phyloP scores from a whole-genome alignment of 164 flowering plant species.

The Nymphaea thermarum region DNA sequence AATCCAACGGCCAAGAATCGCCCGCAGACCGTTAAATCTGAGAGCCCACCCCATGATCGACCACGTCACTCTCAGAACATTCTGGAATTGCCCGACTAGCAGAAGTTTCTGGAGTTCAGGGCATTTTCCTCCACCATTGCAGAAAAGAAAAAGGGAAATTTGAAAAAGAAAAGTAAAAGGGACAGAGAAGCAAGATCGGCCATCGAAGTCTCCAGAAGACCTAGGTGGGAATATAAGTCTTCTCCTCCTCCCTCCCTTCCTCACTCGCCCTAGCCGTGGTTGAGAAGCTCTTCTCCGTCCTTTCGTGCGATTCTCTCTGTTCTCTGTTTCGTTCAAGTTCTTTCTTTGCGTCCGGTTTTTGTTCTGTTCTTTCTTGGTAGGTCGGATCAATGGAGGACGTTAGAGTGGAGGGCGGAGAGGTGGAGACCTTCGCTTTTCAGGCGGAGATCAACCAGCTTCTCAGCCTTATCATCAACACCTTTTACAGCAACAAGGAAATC shows the following conservation, averaged over 20 bases:
- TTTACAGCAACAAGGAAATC: conserved; percentile 83
- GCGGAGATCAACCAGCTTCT: conserved; percentile 73
- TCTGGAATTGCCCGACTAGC: background rate
- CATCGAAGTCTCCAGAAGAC: conserved; percentile 1
- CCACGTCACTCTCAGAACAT: background rate
- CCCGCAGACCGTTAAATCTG: background rate
- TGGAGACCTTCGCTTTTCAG: conserved; percentile 57
- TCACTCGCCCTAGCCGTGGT: background rate
- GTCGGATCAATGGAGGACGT: conserved; percentile 8
- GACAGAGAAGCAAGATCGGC: background rate
- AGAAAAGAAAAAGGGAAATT: background rate
- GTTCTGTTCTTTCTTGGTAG: background rate
- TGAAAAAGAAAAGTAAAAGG: background rate
- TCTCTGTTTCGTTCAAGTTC: background rate
- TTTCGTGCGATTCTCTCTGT: background rate
- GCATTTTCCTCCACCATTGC: background rate
- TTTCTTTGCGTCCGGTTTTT: background rate
- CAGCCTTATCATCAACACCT: conserved; percentile 73
- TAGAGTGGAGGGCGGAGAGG: conserved; percentile 16
- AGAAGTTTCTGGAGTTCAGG: background rate
- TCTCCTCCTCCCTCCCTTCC: background rate
- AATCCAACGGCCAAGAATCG: background rate
- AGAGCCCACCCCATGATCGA: background rate
- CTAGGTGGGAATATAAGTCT: background rate
- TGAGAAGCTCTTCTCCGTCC: background rate